These are phyloP conservation scores for Alternaria longipes DNA, from an alignment of 2,329 filamentous ascomycete species.

Conservation along the genomic window DNA sequence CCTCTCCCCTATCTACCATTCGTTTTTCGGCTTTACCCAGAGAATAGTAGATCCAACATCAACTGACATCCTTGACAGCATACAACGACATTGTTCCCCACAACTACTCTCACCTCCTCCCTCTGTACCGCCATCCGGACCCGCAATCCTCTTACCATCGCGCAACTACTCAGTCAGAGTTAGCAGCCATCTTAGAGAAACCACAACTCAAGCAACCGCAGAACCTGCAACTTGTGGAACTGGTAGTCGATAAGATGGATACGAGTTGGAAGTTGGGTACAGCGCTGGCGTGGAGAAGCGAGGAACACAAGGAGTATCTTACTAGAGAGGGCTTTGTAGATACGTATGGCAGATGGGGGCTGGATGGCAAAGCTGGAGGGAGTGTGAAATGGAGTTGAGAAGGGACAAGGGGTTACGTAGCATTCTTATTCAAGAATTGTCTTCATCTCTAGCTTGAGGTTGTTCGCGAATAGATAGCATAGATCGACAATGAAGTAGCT, in stretches of 20 bases:
- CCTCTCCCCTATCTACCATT: not conserved
- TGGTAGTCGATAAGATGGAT: slow-evolving; percentile 51
- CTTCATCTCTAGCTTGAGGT: not conserved
- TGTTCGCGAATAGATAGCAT: not conserved
- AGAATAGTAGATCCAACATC: not conserved
- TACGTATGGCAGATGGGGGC: slow-evolving; percentile 45
- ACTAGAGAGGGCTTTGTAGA: slow-evolving; percentile 52
- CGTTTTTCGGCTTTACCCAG: not conserved
- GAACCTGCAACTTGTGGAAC: slow-evolving; percentile 53
- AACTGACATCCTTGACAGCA: slow-evolving; percentile 24
- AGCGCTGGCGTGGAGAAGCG: slow-evolving; percentile 50
- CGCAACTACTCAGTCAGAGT: slow-evolving; percentile 50
- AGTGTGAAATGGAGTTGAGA: slow-evolving; percentile 38
- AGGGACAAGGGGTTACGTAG: not conserved
- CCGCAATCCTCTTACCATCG: slow-evolving; percentile 48
- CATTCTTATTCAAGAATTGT: not conserved
- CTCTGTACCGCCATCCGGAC: slow-evolving; percentile 50
- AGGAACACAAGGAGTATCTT: slow-evolving; percentile 48
- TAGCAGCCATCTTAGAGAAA: slow-evolving; percentile 47
- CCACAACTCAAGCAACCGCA: slow-evolving; percentile 42
- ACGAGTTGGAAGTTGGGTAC: slow-evolving; percentile 48
- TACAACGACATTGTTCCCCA: slow-evolving; percentile 55
- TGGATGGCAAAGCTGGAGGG: slow-evolving; percentile 31
- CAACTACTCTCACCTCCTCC: slow-evolving; percentile 52
- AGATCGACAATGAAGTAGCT: not conserved